Conservation (phyloP, 441 rosid species). For the Populus trichocarpa region DNA sequence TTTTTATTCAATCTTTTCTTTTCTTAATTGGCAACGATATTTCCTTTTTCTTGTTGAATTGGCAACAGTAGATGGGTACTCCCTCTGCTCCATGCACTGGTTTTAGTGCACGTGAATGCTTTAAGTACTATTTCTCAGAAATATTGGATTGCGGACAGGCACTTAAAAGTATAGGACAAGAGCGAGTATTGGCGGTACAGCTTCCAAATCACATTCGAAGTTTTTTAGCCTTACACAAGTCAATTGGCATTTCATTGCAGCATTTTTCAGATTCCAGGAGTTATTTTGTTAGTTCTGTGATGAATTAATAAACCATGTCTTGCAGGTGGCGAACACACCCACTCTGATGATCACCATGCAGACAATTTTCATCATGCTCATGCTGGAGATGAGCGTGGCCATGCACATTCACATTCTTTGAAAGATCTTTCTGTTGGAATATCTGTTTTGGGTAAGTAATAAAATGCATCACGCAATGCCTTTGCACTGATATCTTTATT, state of each 20-base stretch:
- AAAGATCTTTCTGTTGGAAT: conserved; percentile 85
- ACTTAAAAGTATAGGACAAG: neutral
- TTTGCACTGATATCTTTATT: neutral
- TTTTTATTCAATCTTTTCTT: too few species aligned
- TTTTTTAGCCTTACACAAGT: neutral
- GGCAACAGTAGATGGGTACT: too few species aligned
- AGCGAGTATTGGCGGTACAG: neutral
- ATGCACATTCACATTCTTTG: conserved; percentile 69
- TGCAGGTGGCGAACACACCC: conserved; percentile 83
- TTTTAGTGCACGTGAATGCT: neutral
- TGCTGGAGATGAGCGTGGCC: conserved; percentile 39
- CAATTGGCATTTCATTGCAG: neutral
- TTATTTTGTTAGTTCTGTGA: conserved; percentile 9
- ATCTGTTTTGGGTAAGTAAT: conserved; percentile 66
- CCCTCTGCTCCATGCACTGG: neutral
- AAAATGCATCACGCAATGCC: conserved; percentile 3
- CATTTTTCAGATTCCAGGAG: neutral
- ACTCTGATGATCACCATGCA: conserved; percentile 53
- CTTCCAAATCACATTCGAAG: neutral
- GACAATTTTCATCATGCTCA: conserved; percentile 43
- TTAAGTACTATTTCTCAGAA: neutral
- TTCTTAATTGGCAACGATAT: too few species aligned
- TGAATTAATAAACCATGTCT: conserved; percentile 12
- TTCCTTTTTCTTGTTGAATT: too few species aligned
- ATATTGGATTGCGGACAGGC: neutral